A percentile compares a stretch with the other conserved stretches of the same genome.
These are phyloP conservation scores for Diaporthe sp. DNA, from an alignment of 2,329 filamentous ascomycete genomes.

Conservation along the genomic window DNA sequence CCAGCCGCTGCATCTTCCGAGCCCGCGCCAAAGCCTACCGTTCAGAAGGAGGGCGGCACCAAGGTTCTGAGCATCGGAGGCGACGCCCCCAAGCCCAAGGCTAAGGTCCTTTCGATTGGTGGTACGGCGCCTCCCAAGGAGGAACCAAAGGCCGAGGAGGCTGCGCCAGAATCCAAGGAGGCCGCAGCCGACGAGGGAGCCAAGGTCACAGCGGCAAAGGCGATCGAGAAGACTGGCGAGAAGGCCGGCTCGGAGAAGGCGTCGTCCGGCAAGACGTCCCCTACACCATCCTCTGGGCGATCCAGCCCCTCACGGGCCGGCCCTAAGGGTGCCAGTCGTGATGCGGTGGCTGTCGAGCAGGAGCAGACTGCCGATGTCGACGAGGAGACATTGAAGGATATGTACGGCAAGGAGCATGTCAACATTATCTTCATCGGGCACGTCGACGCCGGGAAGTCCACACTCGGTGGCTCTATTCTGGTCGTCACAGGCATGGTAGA, in stretches of 20 bases:
- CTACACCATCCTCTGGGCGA: slow-evolving; percentile 85
- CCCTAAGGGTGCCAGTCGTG: slow-evolving; percentile 67
- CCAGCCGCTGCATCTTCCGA: slow-evolving; percentile 60
- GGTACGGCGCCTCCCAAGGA: slow-evolving; percentile 55
- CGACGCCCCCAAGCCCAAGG: slow-evolving; percentile 64
- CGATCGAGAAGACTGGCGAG: slow-evolving; percentile 89
- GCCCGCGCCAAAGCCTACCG: slow-evolving; percentile 64
- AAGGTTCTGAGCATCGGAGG: slow-evolving; percentile 77
- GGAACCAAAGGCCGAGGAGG: slow-evolving; percentile 59
- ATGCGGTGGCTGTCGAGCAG: slow-evolving; percentile 86
- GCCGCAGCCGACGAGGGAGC: slow-evolving; percentile 77
- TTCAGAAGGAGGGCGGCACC: slow-evolving; percentile 68
- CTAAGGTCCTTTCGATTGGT: slow-evolving; percentile 74
- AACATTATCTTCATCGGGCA: slow-evolving; percentile 99
- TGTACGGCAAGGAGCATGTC: slow-evolving; percentile 93
- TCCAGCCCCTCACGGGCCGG: slow-evolving; percentile 81
- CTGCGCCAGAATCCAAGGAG: slow-evolving; percentile 64
- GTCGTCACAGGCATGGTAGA: slow-evolving; percentile 99
- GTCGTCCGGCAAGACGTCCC: slow-evolving; percentile 78
- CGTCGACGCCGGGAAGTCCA: slow-evolving; percentile 98
- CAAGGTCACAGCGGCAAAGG: slow-evolving; percentile 89
- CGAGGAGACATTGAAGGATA: slow-evolving; percentile 85
- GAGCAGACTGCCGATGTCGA: slow-evolving; percentile 83
- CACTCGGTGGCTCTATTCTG: slow-evolving; percentile 91
- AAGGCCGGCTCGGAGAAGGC: slow-evolving; percentile 55